Percentiles rank a stretch among this genome's conserved stretches.
Evolutionary conservation across 1,284 basidiomycete species (phyloP).

Genomic region (Boletus calvinii): DNA sequence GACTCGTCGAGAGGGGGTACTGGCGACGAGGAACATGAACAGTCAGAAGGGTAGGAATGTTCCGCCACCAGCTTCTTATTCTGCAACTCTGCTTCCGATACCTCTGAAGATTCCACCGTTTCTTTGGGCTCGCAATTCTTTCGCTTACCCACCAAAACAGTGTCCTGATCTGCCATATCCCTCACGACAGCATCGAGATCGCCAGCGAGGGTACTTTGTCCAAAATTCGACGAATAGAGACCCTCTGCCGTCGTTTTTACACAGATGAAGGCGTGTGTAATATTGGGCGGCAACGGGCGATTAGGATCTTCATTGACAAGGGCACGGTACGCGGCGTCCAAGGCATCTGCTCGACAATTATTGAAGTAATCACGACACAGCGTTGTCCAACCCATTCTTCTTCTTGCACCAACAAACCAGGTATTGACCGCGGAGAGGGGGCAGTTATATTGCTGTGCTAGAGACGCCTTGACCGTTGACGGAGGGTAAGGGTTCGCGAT

Average conservation of each 20-base stretch:
- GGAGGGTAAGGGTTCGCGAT: not conserved
- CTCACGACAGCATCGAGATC: constrained; percentile 30
- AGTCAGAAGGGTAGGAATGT: not conserved
- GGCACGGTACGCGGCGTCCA: not conserved
- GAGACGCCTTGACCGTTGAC: not conserved
- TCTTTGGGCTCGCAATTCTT: not conserved
- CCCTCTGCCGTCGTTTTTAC: not conserved
- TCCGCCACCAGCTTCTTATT: not conserved
- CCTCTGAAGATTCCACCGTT: not conserved
- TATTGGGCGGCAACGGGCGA: not conserved
- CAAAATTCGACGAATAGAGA: constrained; percentile 11
- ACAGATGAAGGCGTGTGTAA: not conserved
- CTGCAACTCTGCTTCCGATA: not conserved
- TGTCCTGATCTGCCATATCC: constrained; percentile 27
- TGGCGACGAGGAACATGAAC: not conserved
- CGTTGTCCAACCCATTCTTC: not conserved
- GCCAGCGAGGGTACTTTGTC: constrained; percentile 29
- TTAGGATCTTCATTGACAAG: not conserved
- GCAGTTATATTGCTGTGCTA: not conserved
- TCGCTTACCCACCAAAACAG: not conserved
- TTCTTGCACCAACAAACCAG: not conserved
- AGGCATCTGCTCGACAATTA: not conserved
- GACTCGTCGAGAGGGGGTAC: not conserved
- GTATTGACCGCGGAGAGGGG: not conserved
- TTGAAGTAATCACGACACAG: not conserved